Base-by-base conservation (phyloP, 305 asterid species). In the Solanum hybrid region DNA sequence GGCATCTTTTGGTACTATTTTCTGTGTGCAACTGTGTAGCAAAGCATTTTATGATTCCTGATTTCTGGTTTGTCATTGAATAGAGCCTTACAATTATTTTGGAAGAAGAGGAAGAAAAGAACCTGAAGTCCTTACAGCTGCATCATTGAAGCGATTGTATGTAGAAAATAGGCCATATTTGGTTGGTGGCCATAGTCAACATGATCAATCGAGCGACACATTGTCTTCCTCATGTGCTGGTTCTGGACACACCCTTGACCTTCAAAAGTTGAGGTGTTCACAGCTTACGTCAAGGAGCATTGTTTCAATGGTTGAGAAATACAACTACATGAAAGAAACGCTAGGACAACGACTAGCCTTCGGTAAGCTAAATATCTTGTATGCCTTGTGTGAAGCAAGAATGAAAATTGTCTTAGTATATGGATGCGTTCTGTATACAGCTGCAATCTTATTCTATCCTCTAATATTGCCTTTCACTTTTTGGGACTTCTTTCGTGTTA, bases 81-180 rank as follows among this genome's bases (percentile, higher is more conserved):
- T 92, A 98, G 99, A 97, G 93, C 98, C 98, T 86, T 95, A 94
- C 85, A 92, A 92, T 92, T 92, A 92, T 91, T 89, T 90, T 90
- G 96, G 93, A 92, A 95, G 96, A 93, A 93, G 96, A 89, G 98
- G 95, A 91, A 93, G 95, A 89, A 92, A 94, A 86, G 98, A 94
- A 92, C 95, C 97, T 86, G 98, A 95, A 92, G 95, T 93, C 87
- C 95, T 95, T 86, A 92, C 96, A 80, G 97, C 97, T 90, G 98
- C 96, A 89, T 93, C 96, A 26, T 87, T 93, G 82, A 98, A 98
- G 94, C 99, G 98, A 89, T 91, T 95, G 92, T 97, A 94, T 93
- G 96, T 98, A 90, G 98, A 98, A 95, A 97, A 98, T 89, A 93
- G 91, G 93, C 99, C 99, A 79, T 93, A 96, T 92, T 91, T 98